These are phyloP conservation scores for Backusella morwellensis DNA, from an alignment of 192 early-diverging fungal genomes.

Conservation along the genomic window DNA sequence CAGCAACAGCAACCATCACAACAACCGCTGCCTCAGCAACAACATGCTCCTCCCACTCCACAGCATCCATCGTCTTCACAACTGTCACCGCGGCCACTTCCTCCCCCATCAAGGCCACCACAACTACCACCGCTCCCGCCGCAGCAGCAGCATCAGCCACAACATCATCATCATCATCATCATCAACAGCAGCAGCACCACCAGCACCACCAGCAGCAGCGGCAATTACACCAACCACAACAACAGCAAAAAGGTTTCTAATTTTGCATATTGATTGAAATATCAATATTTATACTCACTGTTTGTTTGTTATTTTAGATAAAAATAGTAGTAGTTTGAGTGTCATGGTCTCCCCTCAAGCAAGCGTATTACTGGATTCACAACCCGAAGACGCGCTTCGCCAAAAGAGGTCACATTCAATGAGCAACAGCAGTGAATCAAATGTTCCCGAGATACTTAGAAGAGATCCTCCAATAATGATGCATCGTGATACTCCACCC, in stretches of 20 bases:
- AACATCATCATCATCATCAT: not conserved
- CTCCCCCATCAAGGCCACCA: not conserved
- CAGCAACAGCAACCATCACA: not conserved
- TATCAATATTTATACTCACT: not conserved
- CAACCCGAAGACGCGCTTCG: not conserved
- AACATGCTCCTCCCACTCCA: not conserved
- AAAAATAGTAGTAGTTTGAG: not conserved
- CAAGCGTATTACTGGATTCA: not conserved
- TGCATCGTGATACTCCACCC: not conserved
- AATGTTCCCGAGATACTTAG: not conserved
- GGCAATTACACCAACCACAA: not conserved
- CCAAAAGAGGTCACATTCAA: not conserved
- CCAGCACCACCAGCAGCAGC: too few relatives aligned
- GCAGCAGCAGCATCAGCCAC: not conserved
- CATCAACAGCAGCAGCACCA: fast-evolving
- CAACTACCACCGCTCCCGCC: not conserved
- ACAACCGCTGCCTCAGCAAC: not conserved
- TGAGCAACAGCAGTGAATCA: not conserved
- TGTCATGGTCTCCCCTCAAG: not conserved
- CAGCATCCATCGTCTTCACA: not conserved
- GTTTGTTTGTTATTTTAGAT: not conserved
- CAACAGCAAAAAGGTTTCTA: not conserved
- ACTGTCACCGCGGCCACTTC: not conserved
- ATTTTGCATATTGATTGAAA: not conserved
- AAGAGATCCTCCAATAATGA: not conserved